These are phyloP conservation scores for Podila epicladia DNA, from an alignment of 192 early-diverging fungal species.

Conservation along the genomic window DNA sequence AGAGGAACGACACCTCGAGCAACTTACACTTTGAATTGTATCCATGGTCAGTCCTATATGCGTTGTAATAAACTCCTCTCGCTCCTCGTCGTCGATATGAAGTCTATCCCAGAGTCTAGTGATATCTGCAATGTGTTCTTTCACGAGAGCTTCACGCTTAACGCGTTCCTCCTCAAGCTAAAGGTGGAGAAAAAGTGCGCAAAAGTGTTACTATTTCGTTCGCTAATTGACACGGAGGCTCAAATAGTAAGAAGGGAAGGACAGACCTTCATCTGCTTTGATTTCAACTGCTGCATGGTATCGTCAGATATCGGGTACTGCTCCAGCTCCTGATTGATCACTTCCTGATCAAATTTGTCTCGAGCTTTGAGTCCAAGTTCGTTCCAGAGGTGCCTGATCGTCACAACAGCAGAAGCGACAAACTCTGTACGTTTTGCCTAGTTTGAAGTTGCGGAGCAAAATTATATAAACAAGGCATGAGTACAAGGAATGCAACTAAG, in stretches of 20 bases:
- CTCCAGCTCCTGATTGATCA: slow-evolving; percentile 3
- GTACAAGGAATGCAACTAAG: not conserved
- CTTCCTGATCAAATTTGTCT: slow-evolving; percentile 32
- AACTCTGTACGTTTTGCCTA: slow-evolving; percentile 22
- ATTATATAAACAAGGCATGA: not conserved
- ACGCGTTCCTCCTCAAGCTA: slow-evolving; percentile 36
- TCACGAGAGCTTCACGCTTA: slow-evolving; percentile 20
- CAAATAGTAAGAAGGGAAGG: not conserved
- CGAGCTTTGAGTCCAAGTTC: slow-evolving; percentile 27
- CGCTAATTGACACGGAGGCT: not conserved
- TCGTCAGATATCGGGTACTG: slow-evolving; percentile 28
- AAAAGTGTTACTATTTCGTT: not conserved
- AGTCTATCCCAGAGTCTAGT: slow-evolving; percentile 37
- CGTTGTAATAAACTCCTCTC: slow-evolving; percentile 20
- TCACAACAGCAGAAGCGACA: slow-evolving; percentile 17
- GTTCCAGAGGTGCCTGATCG: slow-evolving; percentile 32
- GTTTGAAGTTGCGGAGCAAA: not conserved
- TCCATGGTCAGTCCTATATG: slow-evolving; percentile 24
- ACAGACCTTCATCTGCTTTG: slow-evolving; percentile 23
- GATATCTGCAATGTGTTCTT: slow-evolving; percentile 23
- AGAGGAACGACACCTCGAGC: not conserved
- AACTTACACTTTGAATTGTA: slow-evolving; percentile 29
- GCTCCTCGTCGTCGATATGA: slow-evolving; percentile 28
- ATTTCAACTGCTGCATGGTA: slow-evolving; percentile 20
- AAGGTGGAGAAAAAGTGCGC: not conserved